Percentiles rank a stretch among this genome's conserved stretches.
phyloP scores from a whole-genome alignment of 179 eudicot species.

The Vitellaria paradoxa region DNA sequence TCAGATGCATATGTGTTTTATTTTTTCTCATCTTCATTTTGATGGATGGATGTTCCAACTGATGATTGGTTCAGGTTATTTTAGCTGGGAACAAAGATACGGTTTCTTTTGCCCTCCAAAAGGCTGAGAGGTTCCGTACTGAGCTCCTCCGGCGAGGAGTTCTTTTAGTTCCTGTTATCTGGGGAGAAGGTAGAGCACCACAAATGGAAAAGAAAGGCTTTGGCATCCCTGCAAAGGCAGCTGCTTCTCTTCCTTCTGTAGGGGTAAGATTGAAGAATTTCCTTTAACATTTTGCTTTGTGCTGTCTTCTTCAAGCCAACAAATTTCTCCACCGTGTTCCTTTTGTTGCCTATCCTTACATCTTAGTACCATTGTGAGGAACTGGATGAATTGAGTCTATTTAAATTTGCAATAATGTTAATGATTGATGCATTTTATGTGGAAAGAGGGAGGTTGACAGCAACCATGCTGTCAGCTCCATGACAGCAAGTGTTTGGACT shows the following conservation, averaged over 20 bases:
- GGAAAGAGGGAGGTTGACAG: too few species aligned
- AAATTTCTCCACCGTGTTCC: not conserved
- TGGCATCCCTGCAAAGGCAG: constrained; percentile 57
- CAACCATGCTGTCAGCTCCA: too few species aligned
- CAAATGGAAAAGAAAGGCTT: constrained; percentile 80
- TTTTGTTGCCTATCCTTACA: not conserved
- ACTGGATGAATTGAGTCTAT: not conserved
- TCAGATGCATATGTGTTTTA: not conserved
- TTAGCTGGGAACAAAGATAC: constrained; percentile 90
- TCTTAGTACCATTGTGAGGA: not conserved
- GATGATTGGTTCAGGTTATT: constrained; percentile 59
- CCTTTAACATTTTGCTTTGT: not conserved
- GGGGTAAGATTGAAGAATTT: constrained; percentile 55
- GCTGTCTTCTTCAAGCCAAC: not conserved
- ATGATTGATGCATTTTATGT: too few species aligned
- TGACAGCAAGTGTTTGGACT: too few species aligned
- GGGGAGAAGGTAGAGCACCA: constrained; percentile 62
- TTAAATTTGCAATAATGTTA: not conserved
- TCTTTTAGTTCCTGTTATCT: constrained; percentile 78
- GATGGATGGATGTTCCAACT: constrained; percentile 3
- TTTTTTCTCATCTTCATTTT: not conserved
- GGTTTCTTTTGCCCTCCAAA: constrained; percentile 68
- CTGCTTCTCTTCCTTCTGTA: constrained; percentile 82
- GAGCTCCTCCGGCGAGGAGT: constrained; percentile 89
- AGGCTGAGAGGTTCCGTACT: constrained; percentile 85